These are phyloP conservation scores for Sporobolomyces pararoseus DNA, from an alignment of 768 basidiomycete species.

Conservation along the genomic window DNA sequence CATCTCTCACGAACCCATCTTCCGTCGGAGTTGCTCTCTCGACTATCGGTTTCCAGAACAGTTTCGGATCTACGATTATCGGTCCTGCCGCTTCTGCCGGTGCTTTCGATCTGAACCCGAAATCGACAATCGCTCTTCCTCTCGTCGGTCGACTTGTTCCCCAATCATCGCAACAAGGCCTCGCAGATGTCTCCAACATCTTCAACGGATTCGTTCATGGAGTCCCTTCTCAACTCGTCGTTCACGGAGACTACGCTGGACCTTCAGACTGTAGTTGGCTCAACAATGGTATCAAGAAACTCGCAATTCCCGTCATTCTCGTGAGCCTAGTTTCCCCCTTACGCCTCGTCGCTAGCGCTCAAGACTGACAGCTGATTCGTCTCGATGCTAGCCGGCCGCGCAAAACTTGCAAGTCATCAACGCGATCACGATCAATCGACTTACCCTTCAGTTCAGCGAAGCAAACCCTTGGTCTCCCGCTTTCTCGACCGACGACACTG, in stretches of 20 bases:
- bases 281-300: slow-evolving; percentile 64
- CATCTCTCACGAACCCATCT: slow-evolving; percentile 65
- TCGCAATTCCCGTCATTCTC: slow-evolving; percentile 60
- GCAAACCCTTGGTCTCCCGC: slow-evolving; percentile 59
- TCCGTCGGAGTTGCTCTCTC: slow-evolving; percentile 68
- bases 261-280: slow-evolving; percentile 60
- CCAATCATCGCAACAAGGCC: slow-evolving; percentile 56
- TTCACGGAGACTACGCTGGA: slow-evolving; percentile 48
- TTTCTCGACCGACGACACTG: slow-evolving; percentile 61
- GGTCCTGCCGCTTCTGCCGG: slow-evolving; percentile 59
- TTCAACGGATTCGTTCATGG: slow-evolving; percentile 64
- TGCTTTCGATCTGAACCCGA: slow-evolving; percentile 59
- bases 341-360: no score
- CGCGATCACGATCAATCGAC: slow-evolving; percentile 58
- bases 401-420: slow-evolving; percentile 60
- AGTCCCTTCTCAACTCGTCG: slow-evolving; percentile 12
- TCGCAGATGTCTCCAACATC: slow-evolving; percentile 58
- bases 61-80: slow-evolving; percentile 55
- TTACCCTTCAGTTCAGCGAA: slow-evolving; percentile 59
- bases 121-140: slow-evolving; percentile 56
- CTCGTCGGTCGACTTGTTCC: slow-evolving; percentile 65
- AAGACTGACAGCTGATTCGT: neutral
- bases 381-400: slow-evolving; percentile 52
- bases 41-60: slow-evolving; percentile 63
- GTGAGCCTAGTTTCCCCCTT: slow-evolving; percentile 48